Conservation (phyloP, 2,329 filamentous ascomycete species). For the Macrophomina tecta region DNA sequence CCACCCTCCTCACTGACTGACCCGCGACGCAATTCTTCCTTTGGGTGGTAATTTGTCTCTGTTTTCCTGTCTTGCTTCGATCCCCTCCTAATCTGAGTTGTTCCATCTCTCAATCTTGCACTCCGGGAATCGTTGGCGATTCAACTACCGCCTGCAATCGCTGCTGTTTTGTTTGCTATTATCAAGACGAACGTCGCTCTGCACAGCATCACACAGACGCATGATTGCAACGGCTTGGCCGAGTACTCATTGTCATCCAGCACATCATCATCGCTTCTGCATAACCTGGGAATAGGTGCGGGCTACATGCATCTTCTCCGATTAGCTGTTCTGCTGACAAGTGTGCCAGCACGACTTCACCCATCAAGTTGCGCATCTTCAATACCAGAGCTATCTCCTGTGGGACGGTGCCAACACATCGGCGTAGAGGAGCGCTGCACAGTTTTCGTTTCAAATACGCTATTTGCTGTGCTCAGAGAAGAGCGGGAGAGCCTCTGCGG, state of each 20-base stretch:
- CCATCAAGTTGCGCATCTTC: not conserved
- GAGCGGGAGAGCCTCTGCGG: not conserved
- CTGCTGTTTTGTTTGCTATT: slow-evolving; percentile 17
- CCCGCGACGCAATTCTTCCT: slow-evolving; percentile 6
- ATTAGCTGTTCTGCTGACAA: slow-evolving; percentile 23
- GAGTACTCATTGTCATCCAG: not conserved
- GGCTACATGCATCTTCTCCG: not conserved
- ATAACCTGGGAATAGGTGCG: slow-evolving; percentile 14
- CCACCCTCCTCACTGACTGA: not conserved
- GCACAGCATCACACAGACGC: not conserved
- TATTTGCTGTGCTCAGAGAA: not conserved
- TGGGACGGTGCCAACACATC: slow-evolving; percentile 3
- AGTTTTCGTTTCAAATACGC: not conserved
- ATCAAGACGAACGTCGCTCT: not conserved
- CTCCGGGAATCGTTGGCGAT: not conserved
- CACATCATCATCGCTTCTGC: not conserved
- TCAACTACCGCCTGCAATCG: slow-evolving; percentile 1
- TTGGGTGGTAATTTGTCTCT: slow-evolving; percentile 22
- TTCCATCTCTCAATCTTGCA: not conserved
- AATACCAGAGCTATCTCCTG: not conserved
- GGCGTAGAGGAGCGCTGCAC: not conserved
- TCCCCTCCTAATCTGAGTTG: not conserved
- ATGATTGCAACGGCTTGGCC: not conserved
- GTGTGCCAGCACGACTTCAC: slow-evolving; percentile 20
- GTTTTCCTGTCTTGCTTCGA: not conserved